Base-by-base conservation (phyloP, 2,329 filamentous ascomycete genomes). In the Fusarium oligoseptatum region DNA sequence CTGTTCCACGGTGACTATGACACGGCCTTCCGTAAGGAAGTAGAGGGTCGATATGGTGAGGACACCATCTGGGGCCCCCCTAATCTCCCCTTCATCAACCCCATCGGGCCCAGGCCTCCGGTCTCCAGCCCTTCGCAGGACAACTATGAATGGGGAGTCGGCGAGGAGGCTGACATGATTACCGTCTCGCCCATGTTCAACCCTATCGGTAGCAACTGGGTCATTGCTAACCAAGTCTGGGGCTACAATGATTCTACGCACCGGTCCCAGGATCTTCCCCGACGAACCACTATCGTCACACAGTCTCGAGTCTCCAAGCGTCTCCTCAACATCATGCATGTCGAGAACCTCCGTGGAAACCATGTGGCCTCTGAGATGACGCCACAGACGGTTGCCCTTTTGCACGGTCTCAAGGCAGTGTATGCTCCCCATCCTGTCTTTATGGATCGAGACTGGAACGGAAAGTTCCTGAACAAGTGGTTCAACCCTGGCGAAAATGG, bases 281-380 rank as follows among this genome's bases (percentile, higher is more conserved):
- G 93, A 64, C 90, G 94, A 68, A 91, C 92, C 12, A 93, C 93
- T n/a, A 93, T 95, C 77, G 91, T 95, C 71, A 95, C 93, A 0
- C 92, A 94, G 73, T 92, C 92, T 1, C 90, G 94, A 62, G 85
- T 94, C 9, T 95, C 93, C 17, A 92, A 91, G 80, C 88, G 88
- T 32, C 86, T 96, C 3, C 85, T 96, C 37, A 89, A 94, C 75
- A 88, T 92, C 71, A 95, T 95, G 93, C 93, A 96, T 79, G 88
- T 90, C 37, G 94, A 95, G 81, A 94, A 93, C 63, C 86, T 92
- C 72, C 87, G 89, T 15, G 92, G 93, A 72, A 92, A 93, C 77
- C 93, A 95, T 79, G 91, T 95, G 77, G 93, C 92, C 67, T 93
- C 93, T 0, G 94, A 96, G 80, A 95, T 96, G 93, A 93, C 92